Conservation (phyloP, 495 filamentous ascomycete species). For the Penicillium verhagenii region DNA sequence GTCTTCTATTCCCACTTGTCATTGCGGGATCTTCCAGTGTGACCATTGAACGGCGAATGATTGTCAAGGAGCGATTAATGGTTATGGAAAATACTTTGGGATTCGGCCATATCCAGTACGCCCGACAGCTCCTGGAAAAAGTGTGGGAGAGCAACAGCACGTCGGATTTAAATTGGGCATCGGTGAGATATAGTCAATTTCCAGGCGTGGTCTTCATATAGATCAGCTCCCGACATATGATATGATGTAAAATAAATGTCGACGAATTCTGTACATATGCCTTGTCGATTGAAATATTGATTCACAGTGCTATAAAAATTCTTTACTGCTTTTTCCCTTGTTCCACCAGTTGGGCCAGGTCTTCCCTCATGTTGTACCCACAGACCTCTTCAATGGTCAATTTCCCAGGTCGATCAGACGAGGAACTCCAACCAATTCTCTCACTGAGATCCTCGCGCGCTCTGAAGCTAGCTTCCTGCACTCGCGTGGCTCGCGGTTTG, state of each 20-base stretch:
- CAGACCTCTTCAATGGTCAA: slow-evolving; percentile 34
- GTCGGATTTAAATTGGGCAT: slow-evolving; percentile 24
- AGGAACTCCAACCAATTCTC: slow-evolving; percentile 28
- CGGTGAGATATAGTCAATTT: slow-evolving; percentile 26
- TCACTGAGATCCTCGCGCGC: slow-evolving; percentile 30
- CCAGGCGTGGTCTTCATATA: slow-evolving; percentile 31
- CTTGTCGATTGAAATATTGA: neutral
- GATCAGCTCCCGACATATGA: neutral
- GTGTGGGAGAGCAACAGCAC: slow-evolving; percentile 16
- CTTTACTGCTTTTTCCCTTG: neutral
- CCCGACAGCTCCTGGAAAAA: slow-evolving; percentile 21
- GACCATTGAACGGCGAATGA: slow-evolving; percentile 24
- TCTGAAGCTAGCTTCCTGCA: slow-evolving; percentile 38
- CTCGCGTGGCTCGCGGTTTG: slow-evolving; percentile 35
- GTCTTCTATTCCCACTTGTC: slow-evolving; percentile 28
- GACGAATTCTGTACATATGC: neutral
- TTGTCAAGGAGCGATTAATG: slow-evolving; percentile 30
- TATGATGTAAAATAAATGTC: neutral
- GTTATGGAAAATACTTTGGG: slow-evolving; percentile 32
- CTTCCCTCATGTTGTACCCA: slow-evolving; percentile 27
- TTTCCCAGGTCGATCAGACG: slow-evolving; percentile 22
- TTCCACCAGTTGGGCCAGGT: slow-evolving; percentile 16
- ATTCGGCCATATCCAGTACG: slow-evolving; percentile 27
- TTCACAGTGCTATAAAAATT: neutral
- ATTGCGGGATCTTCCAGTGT: slow-evolving; percentile 28